A percentile compares a stretch with the other conserved stretches of the same genome.
Evolutionary conservation across 2,329 filamentous ascomycete species (phyloP).

Genomic region (Talaromyces sp.): DNA sequence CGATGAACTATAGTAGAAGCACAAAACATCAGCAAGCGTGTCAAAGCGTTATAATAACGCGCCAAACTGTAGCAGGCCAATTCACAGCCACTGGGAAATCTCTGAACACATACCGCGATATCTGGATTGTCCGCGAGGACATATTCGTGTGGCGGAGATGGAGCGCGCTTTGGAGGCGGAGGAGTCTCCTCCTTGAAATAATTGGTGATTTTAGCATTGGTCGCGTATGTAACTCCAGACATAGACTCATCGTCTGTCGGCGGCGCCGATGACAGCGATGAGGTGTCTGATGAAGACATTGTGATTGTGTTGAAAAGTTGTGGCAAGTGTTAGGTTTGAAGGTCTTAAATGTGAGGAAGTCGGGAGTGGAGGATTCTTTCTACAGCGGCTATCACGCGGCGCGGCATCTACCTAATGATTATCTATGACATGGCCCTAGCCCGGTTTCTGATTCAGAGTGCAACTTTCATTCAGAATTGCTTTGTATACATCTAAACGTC

Average conservation of each 20-base stretch:
- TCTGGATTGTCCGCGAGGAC: slow-evolving; percentile 85
- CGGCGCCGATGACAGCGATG: slow-evolving; percentile 57
- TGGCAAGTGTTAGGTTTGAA: slow-evolving; percentile 29
- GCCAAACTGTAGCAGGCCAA: slow-evolving; percentile 36
- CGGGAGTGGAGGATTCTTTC: slow-evolving; percentile 23
- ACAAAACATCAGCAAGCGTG: slow-evolving; percentile 21
- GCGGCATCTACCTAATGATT: slow-evolving; percentile 24
- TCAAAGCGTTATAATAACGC: slow-evolving; percentile 16
- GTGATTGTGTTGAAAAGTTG: slow-evolving; percentile 25
- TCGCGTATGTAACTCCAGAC: slow-evolving; percentile 33
- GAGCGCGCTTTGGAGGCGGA: slow-evolving; percentile 71
- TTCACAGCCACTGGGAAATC: slow-evolving; percentile 10
- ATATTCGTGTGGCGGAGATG: slow-evolving; percentile 87
- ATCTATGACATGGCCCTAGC: slow-evolving; percentile 23
- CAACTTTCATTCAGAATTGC: slow-evolving; percentile 2
- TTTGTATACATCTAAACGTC: slow-evolving; percentile 9
- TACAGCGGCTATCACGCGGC: slow-evolving; percentile 32
- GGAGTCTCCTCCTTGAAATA: slow-evolving; percentile 56
- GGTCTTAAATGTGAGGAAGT: slow-evolving; percentile 17
- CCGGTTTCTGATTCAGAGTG: neutral
- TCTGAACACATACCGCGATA: slow-evolving; percentile 71
- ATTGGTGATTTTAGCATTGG: slow-evolving; percentile 43
- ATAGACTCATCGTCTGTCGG: slow-evolving; percentile 57
- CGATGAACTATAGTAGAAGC: slow-evolving; percentile 70
- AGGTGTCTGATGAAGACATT: slow-evolving; percentile 54